Conservation (phyloP, 257 asterid genomes). For the Ilex asprella region DNA sequence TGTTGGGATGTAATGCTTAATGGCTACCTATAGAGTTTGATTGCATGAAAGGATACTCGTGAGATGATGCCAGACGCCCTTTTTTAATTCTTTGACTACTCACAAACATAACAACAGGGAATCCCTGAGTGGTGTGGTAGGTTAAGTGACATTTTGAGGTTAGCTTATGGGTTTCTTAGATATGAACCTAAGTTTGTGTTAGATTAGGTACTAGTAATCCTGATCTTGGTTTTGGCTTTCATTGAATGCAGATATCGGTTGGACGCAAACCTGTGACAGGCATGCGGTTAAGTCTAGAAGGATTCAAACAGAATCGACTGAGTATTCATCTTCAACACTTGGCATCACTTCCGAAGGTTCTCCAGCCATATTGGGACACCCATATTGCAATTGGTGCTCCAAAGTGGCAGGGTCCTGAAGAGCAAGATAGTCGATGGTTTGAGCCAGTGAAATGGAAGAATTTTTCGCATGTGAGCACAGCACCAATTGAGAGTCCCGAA, state of each 20-base stretch:
- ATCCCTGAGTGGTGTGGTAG: no score
- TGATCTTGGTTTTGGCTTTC: background rate
- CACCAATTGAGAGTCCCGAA: slow-evolving; percentile 72
- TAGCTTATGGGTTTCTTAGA: no score
- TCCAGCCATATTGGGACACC: slow-evolving; percentile 70
- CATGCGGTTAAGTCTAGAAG: slow-evolving; percentile 65
- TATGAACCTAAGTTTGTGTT: no score
- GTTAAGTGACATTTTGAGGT: no score
- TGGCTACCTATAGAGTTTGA: no score
- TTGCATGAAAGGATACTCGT: no score
- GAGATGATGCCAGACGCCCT: no score
- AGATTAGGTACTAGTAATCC: no score
- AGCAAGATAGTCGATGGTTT: slow-evolving; percentile 87
- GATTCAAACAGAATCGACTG: slow-evolving; percentile 59
- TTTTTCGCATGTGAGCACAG: slow-evolving; percentile 73
- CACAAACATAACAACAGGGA: no score
- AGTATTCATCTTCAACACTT: slow-evolving; percentile 63
- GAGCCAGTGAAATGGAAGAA: slow-evolving; percentile 88
- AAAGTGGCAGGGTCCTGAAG: slow-evolving; percentile 89
- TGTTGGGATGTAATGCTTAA: no score
- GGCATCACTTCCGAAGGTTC: slow-evolving; percentile 57
- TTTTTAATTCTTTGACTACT: no score
- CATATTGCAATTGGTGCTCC: slow-evolving; percentile 79
- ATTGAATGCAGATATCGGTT: slow-evolving; percentile 52
- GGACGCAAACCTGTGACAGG: slow-evolving; percentile 85